Base-by-base conservation (phyloP, 2,329 filamentous ascomycete genomes). In the Fusarium compactum region DNA sequence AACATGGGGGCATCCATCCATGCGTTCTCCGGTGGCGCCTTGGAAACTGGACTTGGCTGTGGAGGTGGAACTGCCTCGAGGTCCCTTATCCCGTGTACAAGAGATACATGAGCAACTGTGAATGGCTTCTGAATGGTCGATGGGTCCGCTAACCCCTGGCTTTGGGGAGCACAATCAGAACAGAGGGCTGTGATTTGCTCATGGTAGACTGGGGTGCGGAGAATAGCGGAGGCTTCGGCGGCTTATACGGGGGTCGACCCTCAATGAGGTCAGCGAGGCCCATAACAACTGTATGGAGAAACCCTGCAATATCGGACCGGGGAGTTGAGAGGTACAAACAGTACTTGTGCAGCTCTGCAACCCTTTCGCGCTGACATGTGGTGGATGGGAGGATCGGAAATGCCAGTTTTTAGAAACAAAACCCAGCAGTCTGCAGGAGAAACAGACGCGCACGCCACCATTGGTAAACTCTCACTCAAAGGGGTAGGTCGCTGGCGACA, bases 251-350 rank as follows among this genome's bases (percentile, higher is more conserved):
- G 67, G 62, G 43, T 46, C n/a, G 61, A 58, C 65, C 69, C 71
- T 65, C 72, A 63, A 71, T 68, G 73, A 71, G 68, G 69, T 72
- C 73, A 75, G 66, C 64, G 60, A 43, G 53, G 44, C 62, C 58
- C 52, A 72, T 54, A 61, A 61, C 65, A 57, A 62, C 45, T 67
- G 62, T 66, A 70, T 75, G 73, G 73, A 75, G 73, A 75, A 75
- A 50, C 72, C 73, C 64, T 70, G 68, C 24, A 47, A 59, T 65
- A 44, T 70, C 58, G 54, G 58, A 30, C 63, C 63, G 58, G 67
- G 58, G 63, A 38, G 47, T 51, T 41, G 48, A 29, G 52, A 29
- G 48, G 62, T 70, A 67, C 62, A n/a, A 22, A 24, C 16, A 46
- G 47, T 65, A 70, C 63, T 46, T 65, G 45, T 46, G 51, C 53